Base-by-base conservation (phyloP, 2,329 filamentous ascomycete genomes). In the Xylaria hypoxylon region DNA sequence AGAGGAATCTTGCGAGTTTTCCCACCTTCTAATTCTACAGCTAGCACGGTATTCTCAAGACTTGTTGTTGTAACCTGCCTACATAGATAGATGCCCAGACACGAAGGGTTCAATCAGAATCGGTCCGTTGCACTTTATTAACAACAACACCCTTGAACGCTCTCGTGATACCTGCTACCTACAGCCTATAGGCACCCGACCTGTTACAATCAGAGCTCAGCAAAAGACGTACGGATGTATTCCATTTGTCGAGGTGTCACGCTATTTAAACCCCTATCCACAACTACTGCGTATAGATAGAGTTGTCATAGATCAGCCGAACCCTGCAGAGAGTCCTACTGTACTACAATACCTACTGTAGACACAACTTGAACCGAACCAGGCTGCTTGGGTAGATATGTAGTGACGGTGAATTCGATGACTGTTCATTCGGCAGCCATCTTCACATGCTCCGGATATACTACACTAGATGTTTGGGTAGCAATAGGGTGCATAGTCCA, bases 11-110 rank as follows among this genome's bases (percentile, higher is more conserved):
- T 22, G n/a, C 33, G 35, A 42, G 24, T 31, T 51, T 51, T 51
- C 22, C 58, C 38, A 59, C 47, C 57, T 59, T 59, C 57, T 45
- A 15, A 42, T 51, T 51, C 35, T 19, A 40, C n/a, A 48, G 11
- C 24, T 28, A 48, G 26, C 26, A 48, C 10, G n/a, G n/a, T 15
- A 31, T 45, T 45, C 15, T 50, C 6, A 48, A n/a, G 15, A 50
- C 22, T 47, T 2, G 22, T 24, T 35, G 28, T 35, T 28, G 48
- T 51, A 31, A n/a, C 11, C 1, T 35, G 17, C 28, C 28, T 19
- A 42, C 2, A 5, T 42, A 42, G 40, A n/a, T 35, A 35, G 5
- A 11, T 10, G 10, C 5, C 7, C 17, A 48, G 11, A 31, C 8
- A 17, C n/a, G 19, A 53, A 26, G 19, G 19, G 17, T 13, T 15